Percentiles rank a stretch among this genome's conserved stretches.
Conservation (phyloP, 1,284 basidiomycete genomes). For the Heterobasidion occidentale region DNA sequence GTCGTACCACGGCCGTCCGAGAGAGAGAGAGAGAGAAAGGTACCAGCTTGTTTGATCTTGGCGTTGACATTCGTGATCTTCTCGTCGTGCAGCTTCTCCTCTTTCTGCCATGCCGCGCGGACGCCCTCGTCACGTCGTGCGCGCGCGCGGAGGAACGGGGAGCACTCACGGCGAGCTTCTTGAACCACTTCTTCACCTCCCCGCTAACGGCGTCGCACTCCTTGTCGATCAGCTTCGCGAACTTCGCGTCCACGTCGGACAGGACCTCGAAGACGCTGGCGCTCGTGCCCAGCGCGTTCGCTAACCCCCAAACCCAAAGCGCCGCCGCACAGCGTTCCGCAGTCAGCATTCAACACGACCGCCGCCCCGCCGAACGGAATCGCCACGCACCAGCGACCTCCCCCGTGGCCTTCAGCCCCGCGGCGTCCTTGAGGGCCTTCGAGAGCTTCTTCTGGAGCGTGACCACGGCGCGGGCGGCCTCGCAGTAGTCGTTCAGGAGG, state of each 20-base stretch:
- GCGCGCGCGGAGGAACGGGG: neutral
- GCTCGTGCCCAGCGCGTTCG: constrained; percentile 54
- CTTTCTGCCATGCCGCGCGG: constrained; percentile 44
- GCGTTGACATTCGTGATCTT: constrained; percentile 59
- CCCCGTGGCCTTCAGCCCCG: constrained; percentile 48
- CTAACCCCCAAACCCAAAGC: constrained; percentile 24
- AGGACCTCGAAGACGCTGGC: constrained; percentile 61
- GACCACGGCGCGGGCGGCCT: constrained; percentile 54
- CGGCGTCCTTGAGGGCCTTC: constrained; percentile 59
- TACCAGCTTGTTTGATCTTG: constrained; percentile 72
- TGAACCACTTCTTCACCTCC: constrained; percentile 79
- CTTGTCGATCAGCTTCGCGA: constrained; percentile 65
- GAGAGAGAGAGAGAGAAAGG: neutral
- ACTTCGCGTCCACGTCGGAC: constrained; percentile 63
- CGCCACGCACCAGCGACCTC: constrained; percentile 50
- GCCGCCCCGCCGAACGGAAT: neutral
- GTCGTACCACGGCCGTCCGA: neutral
- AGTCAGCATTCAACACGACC: neutral
- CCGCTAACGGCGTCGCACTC: constrained; percentile 57
- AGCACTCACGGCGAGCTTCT: constrained; percentile 58
- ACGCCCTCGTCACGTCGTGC: neutral
- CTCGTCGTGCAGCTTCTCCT: constrained; percentile 70
- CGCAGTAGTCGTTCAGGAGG: constrained; percentile 66
- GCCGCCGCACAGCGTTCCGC: no score
- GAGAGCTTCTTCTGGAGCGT: constrained; percentile 66